Evolutionary conservation across 1,139 yeast genomes (phyloP), one percentile per base, ranked within the genome.

Genomic region (Suhomyces terraborum): DNA sequence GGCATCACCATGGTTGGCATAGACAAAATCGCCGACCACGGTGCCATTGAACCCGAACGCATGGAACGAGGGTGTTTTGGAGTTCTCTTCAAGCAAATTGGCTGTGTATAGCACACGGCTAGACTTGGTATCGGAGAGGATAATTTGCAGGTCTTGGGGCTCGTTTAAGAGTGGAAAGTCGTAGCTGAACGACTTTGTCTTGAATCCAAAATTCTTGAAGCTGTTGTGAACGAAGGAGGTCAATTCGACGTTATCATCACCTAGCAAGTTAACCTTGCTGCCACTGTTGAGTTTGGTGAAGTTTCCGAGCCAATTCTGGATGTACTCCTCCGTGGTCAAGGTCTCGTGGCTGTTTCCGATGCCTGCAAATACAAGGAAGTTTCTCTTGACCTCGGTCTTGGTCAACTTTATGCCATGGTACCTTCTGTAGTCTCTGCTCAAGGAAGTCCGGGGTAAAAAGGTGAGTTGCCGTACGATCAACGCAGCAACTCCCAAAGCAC

Each of bases 391-490:
- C 47, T 84, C 93, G n/a, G 78, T 72, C 46, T 74, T 76, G 3
- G 89, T 81, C 37, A 84, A 55, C 41, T 66, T 75, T 20, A 83
- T 74, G 17, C 82, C 80, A 61, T 88, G 88, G 54, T 88, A 64
- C 41, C 96, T 66, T 52, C 93, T 75, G 58, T 87, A 80, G 61
- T 91, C 98, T 48, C 97, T 71, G 40, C 86, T 80, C 14, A 88
- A 67, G 1, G 96, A 87, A 1, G 98, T 88, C 45, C 97, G 66
- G 1, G 97, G 97, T 21, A 89, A 69, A 57, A 91, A 91, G 1
- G 87, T 80, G 37, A 88, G 67, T 41, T 85, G 79, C 52, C 85
- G 79, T 4, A 80, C 68, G 9, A 80, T 64, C 34, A 78, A 66
- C 42, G 77, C 80, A 6, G 75, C 55, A 36, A 77, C 52, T 12